Percentiles rank a stretch among this genome's conserved stretches.
Evolutionary conservation across 139 green algal species (phyloP).

Genomic region (Microglena sp.): DNA sequence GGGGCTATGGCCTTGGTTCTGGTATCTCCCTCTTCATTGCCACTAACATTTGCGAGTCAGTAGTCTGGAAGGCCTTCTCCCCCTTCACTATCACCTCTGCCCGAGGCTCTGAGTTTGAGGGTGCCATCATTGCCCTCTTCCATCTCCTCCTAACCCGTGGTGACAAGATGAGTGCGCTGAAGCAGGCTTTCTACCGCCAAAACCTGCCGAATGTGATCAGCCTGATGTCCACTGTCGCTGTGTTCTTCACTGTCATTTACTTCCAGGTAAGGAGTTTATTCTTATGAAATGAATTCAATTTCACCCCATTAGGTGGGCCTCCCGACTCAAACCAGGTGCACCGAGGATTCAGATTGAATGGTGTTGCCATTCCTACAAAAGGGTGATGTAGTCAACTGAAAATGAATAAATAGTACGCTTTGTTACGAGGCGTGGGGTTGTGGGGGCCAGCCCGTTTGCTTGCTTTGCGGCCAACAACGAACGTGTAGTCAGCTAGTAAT

Average conservation of each 20-base stretch:
- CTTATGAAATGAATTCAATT: too few species aligned
- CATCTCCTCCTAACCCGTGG: slow-evolving; percentile 88
- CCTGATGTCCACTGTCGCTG: slow-evolving; percentile 87
- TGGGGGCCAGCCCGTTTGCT: too few species aligned
- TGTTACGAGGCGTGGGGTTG: too few species aligned
- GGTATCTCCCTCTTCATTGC: slow-evolving; percentile 99
- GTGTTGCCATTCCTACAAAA: too few species aligned
- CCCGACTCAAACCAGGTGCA: too few species aligned
- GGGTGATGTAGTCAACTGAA: too few species aligned
- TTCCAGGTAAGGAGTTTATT: slow-evolving; percentile 66
- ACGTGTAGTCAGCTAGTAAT: too few species aligned
- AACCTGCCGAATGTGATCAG: slow-evolving; percentile 97
- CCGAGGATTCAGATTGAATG: too few species aligned
- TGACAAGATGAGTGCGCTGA: slow-evolving; percentile 83
- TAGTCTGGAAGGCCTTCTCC: slow-evolving; percentile 99
- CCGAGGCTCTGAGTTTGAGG: slow-evolving; percentile 94
- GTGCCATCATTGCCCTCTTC: slow-evolving; percentile 93
- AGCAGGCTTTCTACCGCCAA: slow-evolving; percentile 97
- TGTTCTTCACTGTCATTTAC: slow-evolving; percentile 98
- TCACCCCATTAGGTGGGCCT: too few species aligned
- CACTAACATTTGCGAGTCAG: slow-evolving; percentile 99
- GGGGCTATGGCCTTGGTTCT: slow-evolving; percentile 94
- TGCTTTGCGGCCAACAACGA: too few species aligned
- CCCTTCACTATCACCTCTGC: slow-evolving; percentile 73
- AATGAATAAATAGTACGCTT: too few species aligned